These are phyloP conservation scores for Cladophialophora yegresii DNA, from an alignment of 2,329 filamentous ascomycete species.

Conservation along the genomic window DNA sequence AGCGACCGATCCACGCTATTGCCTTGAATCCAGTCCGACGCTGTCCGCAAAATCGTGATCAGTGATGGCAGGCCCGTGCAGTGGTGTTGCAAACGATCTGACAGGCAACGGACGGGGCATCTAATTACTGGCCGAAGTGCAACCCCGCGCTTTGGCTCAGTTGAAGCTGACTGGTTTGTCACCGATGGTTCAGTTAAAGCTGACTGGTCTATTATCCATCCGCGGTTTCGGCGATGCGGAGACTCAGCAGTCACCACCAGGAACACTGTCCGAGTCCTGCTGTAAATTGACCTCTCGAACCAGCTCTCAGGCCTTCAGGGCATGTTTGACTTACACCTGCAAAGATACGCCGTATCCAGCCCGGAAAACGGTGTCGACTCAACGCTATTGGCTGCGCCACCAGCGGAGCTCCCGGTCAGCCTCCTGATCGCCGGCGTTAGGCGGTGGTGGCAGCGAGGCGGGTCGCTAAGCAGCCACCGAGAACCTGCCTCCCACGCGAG, in stretches of 20 bases:
- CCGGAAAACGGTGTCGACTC: neutral
- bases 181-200: neutral
- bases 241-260: neutral
- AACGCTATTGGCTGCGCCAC: conserved; percentile 13
- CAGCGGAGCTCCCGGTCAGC: conserved; percentile 15
- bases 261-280: conserved; percentile 19
- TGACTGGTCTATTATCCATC: neutral
- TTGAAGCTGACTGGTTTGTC: neutral
- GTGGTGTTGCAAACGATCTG: neutral
- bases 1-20: neutral
- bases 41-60: conserved; percentile 1
- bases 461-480: conserved; percentile 5
- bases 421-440: conserved; percentile 22
- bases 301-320: conserved; percentile 2
- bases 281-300: conserved; percentile 21
- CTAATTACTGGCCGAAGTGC: neutral
- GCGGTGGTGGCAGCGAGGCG: conserved; percentile 1
- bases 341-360: conserved; percentile 10
- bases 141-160: conserved; percentile 4
- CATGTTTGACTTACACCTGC: conserved; percentile 4
- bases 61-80: neutral
- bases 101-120: neutral
- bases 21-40: conserved; percentile 15
- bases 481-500: neutral
- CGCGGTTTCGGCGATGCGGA: conserved; percentile 19